phyloP scores from a whole-genome alignment of 2,329 filamentous ascomycete genomes.

The Leptographium radiaticola region DNA sequence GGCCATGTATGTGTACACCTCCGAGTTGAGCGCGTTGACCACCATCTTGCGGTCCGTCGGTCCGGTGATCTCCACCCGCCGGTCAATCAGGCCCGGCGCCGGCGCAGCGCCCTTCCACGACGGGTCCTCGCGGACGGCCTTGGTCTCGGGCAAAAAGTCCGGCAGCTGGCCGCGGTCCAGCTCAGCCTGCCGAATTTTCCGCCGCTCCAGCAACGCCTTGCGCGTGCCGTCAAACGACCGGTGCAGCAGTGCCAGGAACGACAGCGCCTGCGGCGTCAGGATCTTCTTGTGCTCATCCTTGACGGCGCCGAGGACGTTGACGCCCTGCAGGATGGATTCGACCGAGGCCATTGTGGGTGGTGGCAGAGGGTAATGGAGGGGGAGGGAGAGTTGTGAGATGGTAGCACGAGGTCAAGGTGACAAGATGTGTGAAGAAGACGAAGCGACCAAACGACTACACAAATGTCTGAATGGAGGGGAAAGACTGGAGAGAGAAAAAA shows the following conservation, averaged over 20 bases:
- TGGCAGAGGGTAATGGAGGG: background rate
- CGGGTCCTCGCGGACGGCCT: slow-evolving; percentile 84
- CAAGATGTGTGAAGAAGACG: background rate
- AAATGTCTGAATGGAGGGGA: background rate
- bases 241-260: slow-evolving; percentile 89
- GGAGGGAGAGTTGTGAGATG: background rate
- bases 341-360: slow-evolving; percentile 47
- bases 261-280: slow-evolving; percentile 75
- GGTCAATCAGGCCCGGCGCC: slow-evolving; percentile 83
- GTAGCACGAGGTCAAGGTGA: background rate
- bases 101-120: slow-evolving; percentile 88
- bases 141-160: slow-evolving; percentile 93
- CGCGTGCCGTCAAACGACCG: slow-evolving; percentile 84
- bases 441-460: background rate
- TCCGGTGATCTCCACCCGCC: slow-evolving; percentile 92
- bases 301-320: slow-evolving; percentile 70
- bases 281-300: slow-evolving; percentile 77
- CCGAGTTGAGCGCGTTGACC: slow-evolving; percentile 87
- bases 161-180: slow-evolving; percentile 79
- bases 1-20: slow-evolving; percentile 99
- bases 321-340: slow-evolving; percentile 73
- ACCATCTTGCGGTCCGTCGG: slow-evolving; percentile 99
- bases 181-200: slow-evolving; percentile 77
- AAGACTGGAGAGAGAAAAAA: background rate
- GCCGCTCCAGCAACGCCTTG: slow-evolving; percentile 78